Percentiles rank a stretch among this genome's conserved stretches.
These are phyloP conservation scores for Pachysandra terminalis DNA, from an alignment of 164 flowering plant species.

Conservation along the genomic window DNA sequence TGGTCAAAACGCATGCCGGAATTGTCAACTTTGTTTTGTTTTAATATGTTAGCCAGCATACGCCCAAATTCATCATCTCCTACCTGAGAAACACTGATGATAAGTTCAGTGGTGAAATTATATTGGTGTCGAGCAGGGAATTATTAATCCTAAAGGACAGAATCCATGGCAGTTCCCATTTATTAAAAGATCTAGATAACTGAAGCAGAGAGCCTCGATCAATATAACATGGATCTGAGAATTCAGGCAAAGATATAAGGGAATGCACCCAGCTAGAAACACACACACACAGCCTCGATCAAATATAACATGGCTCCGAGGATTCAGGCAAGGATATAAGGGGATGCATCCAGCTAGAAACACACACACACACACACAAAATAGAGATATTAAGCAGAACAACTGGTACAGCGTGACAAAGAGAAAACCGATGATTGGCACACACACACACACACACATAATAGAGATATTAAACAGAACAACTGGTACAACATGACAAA, in stretches of 20 bases:
- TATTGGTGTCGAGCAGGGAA: background rate
- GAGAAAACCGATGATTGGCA: background rate
- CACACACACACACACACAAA: too few relatives aligned
- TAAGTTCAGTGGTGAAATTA: background rate
- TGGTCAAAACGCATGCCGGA: constrained; percentile 64
- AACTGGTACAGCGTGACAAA: background rate
- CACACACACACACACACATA: too few relatives aligned
- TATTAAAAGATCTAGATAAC: background rate
- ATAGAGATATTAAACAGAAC: background rate
- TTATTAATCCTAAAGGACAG: too few relatives aligned
- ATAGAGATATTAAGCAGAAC: background rate
- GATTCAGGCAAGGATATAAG: background rate
- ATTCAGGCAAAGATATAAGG: background rate
- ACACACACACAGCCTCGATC: background rate
- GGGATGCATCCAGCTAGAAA: too few relatives aligned
- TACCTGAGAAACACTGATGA: constrained; percentile 35
- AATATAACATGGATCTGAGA: background rate
- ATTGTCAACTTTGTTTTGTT: constrained; percentile 59
- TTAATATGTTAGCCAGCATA: constrained; percentile 58
- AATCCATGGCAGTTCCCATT: background rate
- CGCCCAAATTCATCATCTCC: constrained; percentile 70
- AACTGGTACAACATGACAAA: background rate
- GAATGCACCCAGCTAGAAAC: too few relatives aligned
- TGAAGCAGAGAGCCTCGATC: background rate
- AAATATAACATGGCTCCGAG: background rate